Conservation (phyloP, 2,329 filamentous ascomycete species). For the Cladosporium velox region DNA sequence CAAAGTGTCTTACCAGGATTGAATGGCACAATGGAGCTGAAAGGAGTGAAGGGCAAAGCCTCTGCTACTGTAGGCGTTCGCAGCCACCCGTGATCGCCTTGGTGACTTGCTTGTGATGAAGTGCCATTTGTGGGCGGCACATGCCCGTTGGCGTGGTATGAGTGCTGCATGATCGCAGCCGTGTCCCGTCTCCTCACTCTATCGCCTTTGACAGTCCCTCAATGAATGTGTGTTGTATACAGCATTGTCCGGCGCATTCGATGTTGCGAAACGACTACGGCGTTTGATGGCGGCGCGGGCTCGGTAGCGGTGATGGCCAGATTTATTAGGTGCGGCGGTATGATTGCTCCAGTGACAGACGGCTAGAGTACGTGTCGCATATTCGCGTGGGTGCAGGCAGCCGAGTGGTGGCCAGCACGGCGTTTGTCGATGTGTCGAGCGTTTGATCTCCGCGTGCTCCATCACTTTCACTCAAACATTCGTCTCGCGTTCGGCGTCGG, state of each 20-base stretch:
- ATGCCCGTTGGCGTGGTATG: slow-evolving; percentile 18
- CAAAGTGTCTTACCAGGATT: slow-evolving; percentile 61
- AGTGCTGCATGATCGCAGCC: slow-evolving; percentile 23
- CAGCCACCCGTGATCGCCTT: slow-evolving; percentile 7
- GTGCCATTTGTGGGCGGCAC: slow-evolving; percentile 23
- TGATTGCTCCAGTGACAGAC: neutral
- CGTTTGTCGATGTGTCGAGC: slow-evolving; percentile 14
- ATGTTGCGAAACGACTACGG: neutral
- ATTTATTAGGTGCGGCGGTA: neutral
- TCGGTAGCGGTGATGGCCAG: neutral
- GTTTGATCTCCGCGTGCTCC: slow-evolving; percentile 17
- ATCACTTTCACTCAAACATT: neutral
- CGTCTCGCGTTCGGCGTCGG: slow-evolving; percentile 4
- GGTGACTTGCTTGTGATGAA: slow-evolving; percentile 12
- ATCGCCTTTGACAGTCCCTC: slow-evolving; percentile 7
- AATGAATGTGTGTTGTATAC: slow-evolving; percentile 1
- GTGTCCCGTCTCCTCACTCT: slow-evolving; percentile 5
- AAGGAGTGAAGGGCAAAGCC: slow-evolving; percentile 78
- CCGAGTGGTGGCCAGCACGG: slow-evolving; percentile 4
- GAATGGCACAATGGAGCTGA: slow-evolving; percentile 78
- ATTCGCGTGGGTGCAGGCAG: slow-evolving; percentile 5
- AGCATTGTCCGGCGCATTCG: slow-evolving; percentile 21
- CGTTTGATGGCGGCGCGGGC: neutral
- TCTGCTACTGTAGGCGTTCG: slow-evolving; percentile 62
- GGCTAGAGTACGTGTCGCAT: slow-evolving; percentile 8